A percentile compares a stretch with the other conserved stretches of the same genome.
Evolutionary conservation across 768 basidiomycete species (phyloP).

Genomic region (Mycena capillaripes): DNA sequence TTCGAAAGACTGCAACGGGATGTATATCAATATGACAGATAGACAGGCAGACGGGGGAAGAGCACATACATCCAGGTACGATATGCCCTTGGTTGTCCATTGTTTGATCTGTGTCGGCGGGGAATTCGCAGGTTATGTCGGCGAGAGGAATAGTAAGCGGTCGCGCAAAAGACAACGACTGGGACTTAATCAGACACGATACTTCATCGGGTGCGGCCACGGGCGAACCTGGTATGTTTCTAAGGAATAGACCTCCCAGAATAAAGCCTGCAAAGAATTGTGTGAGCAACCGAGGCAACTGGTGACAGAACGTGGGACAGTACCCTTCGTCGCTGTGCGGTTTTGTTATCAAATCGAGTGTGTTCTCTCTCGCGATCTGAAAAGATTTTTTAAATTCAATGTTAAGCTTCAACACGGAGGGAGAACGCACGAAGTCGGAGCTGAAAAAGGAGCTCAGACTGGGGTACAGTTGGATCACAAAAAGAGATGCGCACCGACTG

Average conservation of each 20-base stretch:
- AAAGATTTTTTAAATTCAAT: too few species aligned
- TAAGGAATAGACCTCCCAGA: conserved; percentile 23
- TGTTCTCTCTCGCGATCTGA: conserved; percentile 13
- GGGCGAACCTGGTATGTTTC: conserved; percentile 40
- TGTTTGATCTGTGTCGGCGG: conserved; percentile 3
- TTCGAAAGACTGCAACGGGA: too few species aligned
- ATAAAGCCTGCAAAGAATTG: background rate
- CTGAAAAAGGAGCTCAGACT: background rate
- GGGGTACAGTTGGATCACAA: background rate
- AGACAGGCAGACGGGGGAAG: too few species aligned
- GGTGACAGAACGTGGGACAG: too few species aligned
- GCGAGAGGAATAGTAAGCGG: conserved; percentile 2
- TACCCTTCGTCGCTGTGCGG: conserved; percentile 7
- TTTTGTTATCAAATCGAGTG: background rate
- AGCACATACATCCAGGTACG: conserved; percentile 8
- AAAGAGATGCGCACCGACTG: background rate
- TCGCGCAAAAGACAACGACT: conserved; percentile 48
- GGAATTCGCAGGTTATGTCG: conserved; percentile 37
- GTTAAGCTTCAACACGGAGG: too few species aligned
- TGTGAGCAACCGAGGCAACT: background rate
- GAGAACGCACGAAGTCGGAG: conserved; percentile 12
- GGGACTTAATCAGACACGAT: background rate
- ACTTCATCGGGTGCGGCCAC: background rate
- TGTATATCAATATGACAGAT: too few species aligned
- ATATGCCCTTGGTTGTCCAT: background rate